Evolutionary conservation across 1,284 basidiomycete species (phyloP).

Genomic region (Cutaneotrichosporon spelunceum): DNA sequence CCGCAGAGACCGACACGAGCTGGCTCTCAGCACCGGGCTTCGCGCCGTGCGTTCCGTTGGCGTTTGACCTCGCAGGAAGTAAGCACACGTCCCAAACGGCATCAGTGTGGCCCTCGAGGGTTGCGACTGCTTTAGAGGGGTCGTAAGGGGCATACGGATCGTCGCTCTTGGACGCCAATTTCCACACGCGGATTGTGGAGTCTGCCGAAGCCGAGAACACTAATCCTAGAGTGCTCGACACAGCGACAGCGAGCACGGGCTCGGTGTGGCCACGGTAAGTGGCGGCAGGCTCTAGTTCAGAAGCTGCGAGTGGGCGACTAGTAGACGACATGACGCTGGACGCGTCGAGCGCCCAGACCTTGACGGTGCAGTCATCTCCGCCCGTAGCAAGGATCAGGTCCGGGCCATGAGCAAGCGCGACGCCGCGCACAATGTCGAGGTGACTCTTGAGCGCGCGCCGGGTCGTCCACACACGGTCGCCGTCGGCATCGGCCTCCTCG

Average conservation of each 20-base stretch:
- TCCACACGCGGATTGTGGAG: constrained; percentile 85
- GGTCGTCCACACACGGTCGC: constrained; percentile 71
- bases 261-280: constrained; percentile 91
- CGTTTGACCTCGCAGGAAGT: constrained; percentile 33
- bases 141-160: constrained; percentile 84
- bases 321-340: constrained; percentile 33
- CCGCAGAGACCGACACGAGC: constrained; percentile 83
- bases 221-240: constrained; percentile 69
- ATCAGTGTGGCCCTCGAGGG: constrained; percentile 87
- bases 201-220: constrained; percentile 92
- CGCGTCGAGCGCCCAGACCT: constrained; percentile 67
- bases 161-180: constrained; percentile 66
- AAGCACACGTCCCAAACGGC: constrained; percentile 88
- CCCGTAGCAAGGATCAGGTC: constrained; percentile 82
- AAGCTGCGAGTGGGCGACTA: constrained; percentile 30
- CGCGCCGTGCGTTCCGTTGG: constrained; percentile 4
- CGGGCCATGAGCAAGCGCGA: constrained; percentile 75
- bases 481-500: constrained; percentile 42
- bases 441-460: constrained; percentile 81
- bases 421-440: constrained; percentile 83
- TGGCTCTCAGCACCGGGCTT: constrained; percentile 52
- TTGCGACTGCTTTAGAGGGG: constrained; percentile 67
- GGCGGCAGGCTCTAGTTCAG: constrained; percentile 82
- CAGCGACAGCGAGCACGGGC: constrained; percentile 83
- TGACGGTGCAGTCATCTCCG: constrained; percentile 92